Evolutionary conservation across 2,329 filamentous ascomycete species (phyloP).

Genomic region (Bipolaris sorokiniana): DNA sequence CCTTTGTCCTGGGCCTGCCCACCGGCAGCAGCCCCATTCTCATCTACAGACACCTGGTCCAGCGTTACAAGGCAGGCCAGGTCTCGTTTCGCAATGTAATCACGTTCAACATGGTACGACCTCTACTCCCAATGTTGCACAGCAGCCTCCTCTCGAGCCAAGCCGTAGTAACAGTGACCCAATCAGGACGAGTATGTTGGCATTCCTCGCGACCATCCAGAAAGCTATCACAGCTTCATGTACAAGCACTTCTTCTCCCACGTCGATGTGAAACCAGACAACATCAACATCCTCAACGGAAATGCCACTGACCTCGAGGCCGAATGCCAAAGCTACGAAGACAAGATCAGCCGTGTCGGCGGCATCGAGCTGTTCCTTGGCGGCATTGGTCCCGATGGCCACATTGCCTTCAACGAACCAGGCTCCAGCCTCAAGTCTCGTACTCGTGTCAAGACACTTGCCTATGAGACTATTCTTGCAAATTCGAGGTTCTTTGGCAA

Average conservation of each 20-base stretch:
- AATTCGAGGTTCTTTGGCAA: slow-evolving; percentile 85
- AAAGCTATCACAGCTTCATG: slow-evolving; percentile 92
- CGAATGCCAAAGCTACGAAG: slow-evolving; percentile 81
- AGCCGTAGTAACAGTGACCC: slow-evolving; percentile 29
- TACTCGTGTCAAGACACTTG: slow-evolving; percentile 84
- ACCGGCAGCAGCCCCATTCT: slow-evolving; percentile 81
- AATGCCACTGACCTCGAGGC: slow-evolving; percentile 76
- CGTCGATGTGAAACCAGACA: slow-evolving; percentile 79
- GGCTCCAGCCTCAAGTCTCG: slow-evolving; percentile 78
- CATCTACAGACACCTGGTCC: slow-evolving; percentile 78
- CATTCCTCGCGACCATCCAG: slow-evolving; percentile 79
- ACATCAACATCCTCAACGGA: slow-evolving; percentile 84
- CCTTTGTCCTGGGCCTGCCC: slow-evolving; percentile 82
- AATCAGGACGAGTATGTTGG: slow-evolving; percentile 82
- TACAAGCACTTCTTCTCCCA: slow-evolving; percentile 90
- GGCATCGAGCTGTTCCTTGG: slow-evolving; percentile 87
- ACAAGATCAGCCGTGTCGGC: slow-evolving; percentile 73
- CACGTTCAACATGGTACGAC: slow-evolving; percentile 84
- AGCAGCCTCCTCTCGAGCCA: slow-evolving; percentile 15
- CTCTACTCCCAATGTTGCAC: slow-evolving; percentile 21
- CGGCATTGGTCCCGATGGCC: slow-evolving; percentile 83
- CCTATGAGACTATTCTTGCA: slow-evolving; percentile 84
- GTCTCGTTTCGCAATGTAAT: slow-evolving; percentile 88
- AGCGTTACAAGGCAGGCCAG: slow-evolving; percentile 71
- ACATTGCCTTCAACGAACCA: slow-evolving; percentile 91